These are phyloP conservation scores for Tetracladium setigerum DNA, from an alignment of 495 filamentous ascomycete species.

Conservation along the genomic window DNA sequence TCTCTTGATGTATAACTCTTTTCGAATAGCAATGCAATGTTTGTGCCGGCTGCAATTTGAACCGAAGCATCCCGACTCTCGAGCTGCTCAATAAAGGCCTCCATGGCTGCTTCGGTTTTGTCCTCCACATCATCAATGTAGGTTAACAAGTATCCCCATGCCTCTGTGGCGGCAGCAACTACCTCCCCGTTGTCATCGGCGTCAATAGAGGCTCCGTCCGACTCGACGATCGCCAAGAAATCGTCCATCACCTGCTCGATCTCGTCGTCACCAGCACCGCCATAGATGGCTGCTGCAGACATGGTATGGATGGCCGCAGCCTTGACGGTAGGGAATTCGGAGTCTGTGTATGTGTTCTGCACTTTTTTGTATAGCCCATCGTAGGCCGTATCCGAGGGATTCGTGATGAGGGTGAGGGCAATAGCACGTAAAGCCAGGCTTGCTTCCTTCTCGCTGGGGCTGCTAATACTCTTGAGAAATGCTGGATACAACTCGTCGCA, in stretches of 20 bases:
- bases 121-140: slow-evolving; percentile 73
- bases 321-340: slow-evolving; percentile 56
- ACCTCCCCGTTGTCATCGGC: slow-evolving; percentile 67
- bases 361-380: slow-evolving; percentile 55
- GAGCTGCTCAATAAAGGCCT: slow-evolving; percentile 86
- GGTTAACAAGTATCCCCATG: slow-evolving; percentile 84
- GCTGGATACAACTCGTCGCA: slow-evolving; percentile 60
- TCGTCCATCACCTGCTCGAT: slow-evolving; percentile 75
- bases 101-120: slow-evolving; percentile 66
- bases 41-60: slow-evolving; percentile 80
- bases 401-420: slow-evolving; percentile 67
- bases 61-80: slow-evolving; percentile 67
- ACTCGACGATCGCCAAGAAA: slow-evolving; percentile 77
- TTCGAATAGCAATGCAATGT: slow-evolving; percentile 86
- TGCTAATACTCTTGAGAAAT: slow-evolving; percentile 65
- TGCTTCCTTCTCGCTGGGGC: slow-evolving; percentile 62
- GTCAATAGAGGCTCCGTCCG: slow-evolving; percentile 68
- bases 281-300: slow-evolving; percentile 64
- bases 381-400: slow-evolving; percentile 61
- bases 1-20: slow-evolving; percentile 65
- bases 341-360: slow-evolving; percentile 65
- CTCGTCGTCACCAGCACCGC: slow-evolving; percentile 64
- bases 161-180: slow-evolving; percentile 77
- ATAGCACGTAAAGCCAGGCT: slow-evolving; percentile 68
- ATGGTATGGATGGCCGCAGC: slow-evolving; percentile 70